phyloP scores from a whole-genome alignment of 2,329 filamentous ascomycete species.

The Colletotrichum cordylinicola region DNA sequence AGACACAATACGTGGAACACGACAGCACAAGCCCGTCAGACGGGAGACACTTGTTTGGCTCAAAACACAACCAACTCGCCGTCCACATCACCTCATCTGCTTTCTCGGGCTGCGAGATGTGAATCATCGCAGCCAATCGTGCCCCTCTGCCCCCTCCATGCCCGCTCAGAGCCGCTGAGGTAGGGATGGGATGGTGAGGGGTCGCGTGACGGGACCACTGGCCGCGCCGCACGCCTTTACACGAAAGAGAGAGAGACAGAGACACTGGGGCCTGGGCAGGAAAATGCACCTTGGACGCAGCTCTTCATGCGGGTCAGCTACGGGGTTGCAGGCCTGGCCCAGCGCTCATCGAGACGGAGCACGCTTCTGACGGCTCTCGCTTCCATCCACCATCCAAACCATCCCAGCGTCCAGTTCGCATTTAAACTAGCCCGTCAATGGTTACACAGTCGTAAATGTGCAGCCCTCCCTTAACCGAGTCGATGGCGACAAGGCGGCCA shows the following conservation, averaged over 20 bases:
- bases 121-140: background rate
- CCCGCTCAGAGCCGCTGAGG: background rate
- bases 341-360: background rate
- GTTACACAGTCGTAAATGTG: background rate
- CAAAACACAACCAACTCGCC: background rate
- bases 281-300: constrained; percentile 10
- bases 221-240: background rate
- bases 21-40: background rate
- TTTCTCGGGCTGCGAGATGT: background rate
- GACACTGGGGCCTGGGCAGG: background rate
- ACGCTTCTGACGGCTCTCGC: background rate
- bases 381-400: background rate
- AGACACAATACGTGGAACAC: background rate
- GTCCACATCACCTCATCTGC: background rate
- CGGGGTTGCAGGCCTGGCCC: background rate
- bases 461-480: background rate
- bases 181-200: background rate
- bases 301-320: constrained; percentile 7
- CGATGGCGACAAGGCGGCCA: background rate
- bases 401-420: background rate
- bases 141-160: background rate
- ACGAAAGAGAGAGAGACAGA: background rate
- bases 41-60: background rate
- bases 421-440: background rate
- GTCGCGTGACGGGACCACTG: constrained; percentile 10